A percentile compares a stretch with the other conserved stretches of the same genome.
These are phyloP conservation scores for Actinomortierella ambigua DNA, from an alignment of 371 early-diverging fungal species.

Conservation along the genomic window DNA sequence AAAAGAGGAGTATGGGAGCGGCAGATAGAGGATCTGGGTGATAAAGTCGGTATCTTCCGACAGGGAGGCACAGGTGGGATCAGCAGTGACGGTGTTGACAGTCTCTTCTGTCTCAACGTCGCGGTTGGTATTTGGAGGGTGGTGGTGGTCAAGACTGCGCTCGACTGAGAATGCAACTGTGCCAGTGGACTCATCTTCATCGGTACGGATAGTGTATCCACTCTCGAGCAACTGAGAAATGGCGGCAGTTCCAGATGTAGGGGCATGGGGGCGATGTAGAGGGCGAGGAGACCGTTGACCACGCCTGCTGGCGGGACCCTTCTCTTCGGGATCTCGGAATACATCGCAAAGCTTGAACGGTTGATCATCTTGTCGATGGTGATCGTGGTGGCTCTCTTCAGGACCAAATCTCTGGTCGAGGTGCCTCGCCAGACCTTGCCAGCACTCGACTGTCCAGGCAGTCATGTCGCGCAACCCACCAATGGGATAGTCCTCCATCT, in stretches of 20 bases:
- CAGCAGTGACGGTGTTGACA: too few relatives aligned
- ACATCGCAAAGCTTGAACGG: slow-evolving; percentile 38
- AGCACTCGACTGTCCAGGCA: slow-evolving; percentile 67
- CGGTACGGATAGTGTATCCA: slow-evolving; percentile 1
- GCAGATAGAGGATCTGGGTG: slow-evolving; percentile 48
- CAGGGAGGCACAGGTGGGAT: slow-evolving; percentile 10
- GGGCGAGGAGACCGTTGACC: too few relatives aligned
- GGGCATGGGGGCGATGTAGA: too few relatives aligned
- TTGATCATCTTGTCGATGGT: slow-evolving; percentile 4
- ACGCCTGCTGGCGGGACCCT: too few relatives aligned
- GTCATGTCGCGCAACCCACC: slow-evolving; percentile 75
- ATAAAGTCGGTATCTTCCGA: slow-evolving; percentile 16
- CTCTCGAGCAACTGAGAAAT: too few relatives aligned
- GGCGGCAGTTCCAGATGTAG: too few relatives aligned
- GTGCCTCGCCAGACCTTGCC: slow-evolving; percentile 54
- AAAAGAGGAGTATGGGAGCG: slow-evolving; percentile 61
- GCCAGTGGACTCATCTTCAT: slow-evolving; percentile 13
- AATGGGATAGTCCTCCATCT: slow-evolving; percentile 69
- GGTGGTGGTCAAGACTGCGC: background rate
- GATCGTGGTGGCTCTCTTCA: slow-evolving; percentile 6
- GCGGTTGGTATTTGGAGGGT: background rate
- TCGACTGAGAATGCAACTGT: slow-evolving; percentile 26
- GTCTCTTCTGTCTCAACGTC: background rate
- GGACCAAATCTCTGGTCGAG: slow-evolving; percentile 49
- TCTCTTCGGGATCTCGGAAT: slow-evolving; percentile 13